Conservation (phyloP, 345 rosid genomes). For the Aethionema arabicum region DNA sequence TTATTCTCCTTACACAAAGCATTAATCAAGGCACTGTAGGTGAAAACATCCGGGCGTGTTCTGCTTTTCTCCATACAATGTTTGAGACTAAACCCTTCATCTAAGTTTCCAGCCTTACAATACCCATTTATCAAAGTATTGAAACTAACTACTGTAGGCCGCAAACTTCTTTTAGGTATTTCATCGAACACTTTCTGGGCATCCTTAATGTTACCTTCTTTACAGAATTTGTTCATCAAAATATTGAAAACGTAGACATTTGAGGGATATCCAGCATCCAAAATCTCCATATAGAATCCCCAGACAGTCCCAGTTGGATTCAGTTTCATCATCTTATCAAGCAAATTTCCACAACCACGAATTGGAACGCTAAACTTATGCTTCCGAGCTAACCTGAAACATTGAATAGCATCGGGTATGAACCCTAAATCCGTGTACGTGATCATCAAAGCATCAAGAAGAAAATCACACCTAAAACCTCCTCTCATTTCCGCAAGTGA, state of each 20-base stretch:
- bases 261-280: conserved; percentile 62
- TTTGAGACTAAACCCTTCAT: conserved; percentile 62
- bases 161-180: conserved; percentile 49
- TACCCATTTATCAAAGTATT: conserved; percentile 82
- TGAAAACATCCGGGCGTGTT: conserved; percentile 59
- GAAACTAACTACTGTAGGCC: conserved; percentile 63
- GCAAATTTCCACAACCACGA: conserved; percentile 55
- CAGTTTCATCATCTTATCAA: conserved; percentile 52
- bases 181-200: conserved; percentile 67
- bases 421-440: conserved; percentile 51
- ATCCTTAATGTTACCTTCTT: conserved; percentile 48
- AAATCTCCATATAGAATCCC: conserved; percentile 64
- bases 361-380: conserved; percentile 46
- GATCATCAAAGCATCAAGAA: conserved; percentile 60
- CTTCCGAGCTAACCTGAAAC: conserved; percentile 64
- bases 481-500: conserved; percentile 46
- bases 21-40: conserved; percentile 64
- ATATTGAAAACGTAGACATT: conserved; percentile 55
- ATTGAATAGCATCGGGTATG: conserved; percentile 69
- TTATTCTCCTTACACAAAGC: conserved; percentile 56
- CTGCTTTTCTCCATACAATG: conserved; percentile 54
- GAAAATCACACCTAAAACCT: conserved; percentile 33
- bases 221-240: conserved; percentile 59
- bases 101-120: conserved; percentile 59
- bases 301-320: conserved; percentile 43